Percentiles rank a stretch among this genome's conserved stretches.
Conservation (phyloP, 2,329 filamentous ascomycete species). For the Neonectria sp. region DNA sequence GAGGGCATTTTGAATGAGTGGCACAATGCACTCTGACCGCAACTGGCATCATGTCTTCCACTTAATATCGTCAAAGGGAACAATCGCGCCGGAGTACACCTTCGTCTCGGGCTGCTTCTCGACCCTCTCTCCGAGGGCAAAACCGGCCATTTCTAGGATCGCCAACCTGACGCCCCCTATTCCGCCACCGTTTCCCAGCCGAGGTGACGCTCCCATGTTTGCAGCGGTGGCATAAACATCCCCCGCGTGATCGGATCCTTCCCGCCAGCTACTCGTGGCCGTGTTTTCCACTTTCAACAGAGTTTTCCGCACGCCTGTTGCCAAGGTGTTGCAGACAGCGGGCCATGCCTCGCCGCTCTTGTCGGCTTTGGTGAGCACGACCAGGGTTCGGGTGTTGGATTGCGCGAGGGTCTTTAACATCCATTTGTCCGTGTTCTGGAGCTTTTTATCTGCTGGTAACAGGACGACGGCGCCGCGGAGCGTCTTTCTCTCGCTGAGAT, state of each 20-base stretch:
- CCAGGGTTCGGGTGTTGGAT: conserved; percentile 60
- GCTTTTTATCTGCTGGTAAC: conserved; percentile 67
- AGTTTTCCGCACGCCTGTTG: conserved; percentile 46
- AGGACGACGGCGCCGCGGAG: conserved; percentile 68
- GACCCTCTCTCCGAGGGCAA: conserved; percentile 49
- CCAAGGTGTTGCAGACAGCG: conserved; percentile 46
- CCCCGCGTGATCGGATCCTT: conserved; percentile 48
- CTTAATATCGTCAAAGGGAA: conserved; percentile 58
- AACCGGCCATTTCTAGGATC: conserved; percentile 59
- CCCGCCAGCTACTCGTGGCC: conserved; percentile 47
- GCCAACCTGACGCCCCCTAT: conserved; percentile 58
- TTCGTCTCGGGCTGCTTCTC: conserved; percentile 55
- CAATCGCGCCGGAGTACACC: conserved; percentile 53
- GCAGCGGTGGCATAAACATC: conserved; percentile 57
- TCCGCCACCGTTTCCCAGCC: conserved; percentile 54
- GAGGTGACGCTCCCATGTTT: conserved; percentile 51
- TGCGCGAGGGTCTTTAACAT: conserved; percentile 64
- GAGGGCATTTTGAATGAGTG: not conserved
- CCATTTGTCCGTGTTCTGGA: conserved; percentile 64
- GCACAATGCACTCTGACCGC: not conserved
- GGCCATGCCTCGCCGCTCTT: conserved; percentile 57
- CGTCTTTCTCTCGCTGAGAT: conserved; percentile 62
- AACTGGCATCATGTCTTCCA: conserved; percentile 48
- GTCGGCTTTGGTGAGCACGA: conserved; percentile 72
- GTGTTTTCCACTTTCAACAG: conserved; percentile 43